Evolutionary conservation across 2,329 filamentous ascomycete genomes (phyloP).

Genomic region (Rasamsonia emersonii): DNA sequence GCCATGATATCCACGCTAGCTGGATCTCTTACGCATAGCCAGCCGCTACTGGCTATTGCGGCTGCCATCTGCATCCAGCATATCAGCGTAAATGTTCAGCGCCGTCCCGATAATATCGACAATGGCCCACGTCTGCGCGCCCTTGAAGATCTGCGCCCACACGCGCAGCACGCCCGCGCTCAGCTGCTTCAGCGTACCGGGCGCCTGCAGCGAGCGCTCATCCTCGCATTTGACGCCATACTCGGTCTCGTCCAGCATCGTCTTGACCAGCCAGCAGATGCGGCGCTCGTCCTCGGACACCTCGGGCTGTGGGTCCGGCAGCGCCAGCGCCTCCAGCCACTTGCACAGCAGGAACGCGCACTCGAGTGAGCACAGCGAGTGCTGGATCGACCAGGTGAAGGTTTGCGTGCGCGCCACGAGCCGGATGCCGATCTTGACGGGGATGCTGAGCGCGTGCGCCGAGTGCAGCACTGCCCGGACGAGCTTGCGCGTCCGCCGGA

Average conservation of each 20-base stretch:
- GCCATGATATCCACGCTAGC: no score
- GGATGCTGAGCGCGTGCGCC: constrained; percentile 58
- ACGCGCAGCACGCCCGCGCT: constrained; percentile 34
- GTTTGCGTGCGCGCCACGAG: constrained; percentile 30
- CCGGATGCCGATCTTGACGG: constrained; percentile 26
- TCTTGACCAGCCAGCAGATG: constrained; percentile 29
- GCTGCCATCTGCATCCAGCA: constrained; percentile 23
- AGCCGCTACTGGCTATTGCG: no score
- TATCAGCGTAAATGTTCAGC: constrained; percentile 33
- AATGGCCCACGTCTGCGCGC: constrained; percentile 35
- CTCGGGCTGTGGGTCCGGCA: constrained; percentile 22
- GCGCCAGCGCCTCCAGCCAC: constrained; percentile 28
- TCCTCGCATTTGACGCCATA: constrained; percentile 4
- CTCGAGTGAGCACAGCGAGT: constrained; percentile 31
- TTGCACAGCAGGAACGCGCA: constrained; percentile 33
- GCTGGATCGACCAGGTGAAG: constrained; percentile 29
- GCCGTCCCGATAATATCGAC: constrained; percentile 34
- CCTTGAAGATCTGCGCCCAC: constrained; percentile 35
- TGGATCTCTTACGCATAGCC: no score
- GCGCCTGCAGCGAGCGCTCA: constrained; percentile 13
- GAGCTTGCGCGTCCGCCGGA: constrained; percentile 50
- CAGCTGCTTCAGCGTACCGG: constrained; percentile 25
- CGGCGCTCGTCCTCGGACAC: constrained; percentile 30
- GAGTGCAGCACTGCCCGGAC: constrained; percentile 57
- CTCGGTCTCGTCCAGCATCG: constrained; percentile 28